These are phyloP conservation scores for Penicillium salamii DNA, from an alignment of 495 filamentous ascomycete species.

Conservation along the genomic window DNA sequence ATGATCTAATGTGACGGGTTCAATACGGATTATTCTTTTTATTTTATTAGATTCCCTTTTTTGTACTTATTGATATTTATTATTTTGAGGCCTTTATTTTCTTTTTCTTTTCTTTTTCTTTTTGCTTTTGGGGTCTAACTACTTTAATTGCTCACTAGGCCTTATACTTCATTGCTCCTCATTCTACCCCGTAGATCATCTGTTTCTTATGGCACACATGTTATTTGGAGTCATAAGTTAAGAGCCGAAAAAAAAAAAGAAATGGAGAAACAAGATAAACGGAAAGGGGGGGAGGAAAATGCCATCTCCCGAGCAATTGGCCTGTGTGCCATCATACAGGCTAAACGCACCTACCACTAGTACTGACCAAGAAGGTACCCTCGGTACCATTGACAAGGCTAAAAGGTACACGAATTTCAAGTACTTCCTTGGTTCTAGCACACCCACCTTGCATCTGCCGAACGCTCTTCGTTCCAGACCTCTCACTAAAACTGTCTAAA, in stretches of 20 bases:
- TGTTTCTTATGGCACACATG: too few relatives aligned
- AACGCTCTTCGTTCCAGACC: conserved; percentile 22
- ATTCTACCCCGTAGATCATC: too few relatives aligned
- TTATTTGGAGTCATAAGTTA: too few relatives aligned
- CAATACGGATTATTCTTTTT: background rate
- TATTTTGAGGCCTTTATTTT: background rate
- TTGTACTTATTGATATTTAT: background rate
- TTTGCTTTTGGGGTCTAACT: background rate
- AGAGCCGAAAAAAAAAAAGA: too few relatives aligned
- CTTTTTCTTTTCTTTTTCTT: conserved; percentile 9
- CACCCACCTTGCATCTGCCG: conserved; percentile 23
- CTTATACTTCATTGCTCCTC: background rate
- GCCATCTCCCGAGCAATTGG: conserved; percentile 1
- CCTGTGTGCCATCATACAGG: background rate
- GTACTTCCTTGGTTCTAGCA: background rate
- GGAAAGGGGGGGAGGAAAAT: background rate
- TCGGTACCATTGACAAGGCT: background rate
- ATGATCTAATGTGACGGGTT: conserved; percentile 16
- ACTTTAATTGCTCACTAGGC: background rate
- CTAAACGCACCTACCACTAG: background rate
- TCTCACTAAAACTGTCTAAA: background rate
- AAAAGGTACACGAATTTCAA: background rate
- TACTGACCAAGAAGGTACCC: background rate
- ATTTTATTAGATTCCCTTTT: background rate
- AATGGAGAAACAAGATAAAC: background rate